Evolutionary conservation across 495 filamentous ascomycete species (phyloP), one percentile per base, ranked within the genome.

Genomic region (Neurospora sp.): DNA sequence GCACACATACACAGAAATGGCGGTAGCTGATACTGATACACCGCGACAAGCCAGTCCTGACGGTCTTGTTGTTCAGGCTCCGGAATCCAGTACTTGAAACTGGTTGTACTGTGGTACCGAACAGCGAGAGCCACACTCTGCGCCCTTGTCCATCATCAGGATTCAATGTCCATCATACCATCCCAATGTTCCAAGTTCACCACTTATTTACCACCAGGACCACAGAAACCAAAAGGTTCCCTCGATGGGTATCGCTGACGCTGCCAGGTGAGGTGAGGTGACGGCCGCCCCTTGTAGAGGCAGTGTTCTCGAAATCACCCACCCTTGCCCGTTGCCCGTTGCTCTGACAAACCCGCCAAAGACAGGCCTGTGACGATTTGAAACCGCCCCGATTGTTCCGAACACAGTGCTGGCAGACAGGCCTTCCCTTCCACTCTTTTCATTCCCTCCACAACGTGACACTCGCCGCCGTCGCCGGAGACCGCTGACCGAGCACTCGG

Each of bases 301-400:
- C 48, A 59, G n/a, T 59, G 48, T 59, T 59, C 48, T 59, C 48
- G 48, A 59, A 59, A 27, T 27, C 45, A 10, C 45, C 45, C 4
- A 37, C 5, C 45, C 20, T 27, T 27, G 45, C n/a, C 45, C 45
- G 9, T 53, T n/a, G 42, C 20, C 20, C 4, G 53, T 3, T 61
- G 53, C 48, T 16, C 22, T 59, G 48, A 27, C 22, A 31, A 16
- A 27, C 20, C 45, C 20, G 20, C 9, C 45, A 61, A 27, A 14
- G 20, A 31, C 53, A 61, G 22, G 35, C 70, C 59, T 48, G 73
- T 48, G 73, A 42, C 38, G 31, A 14, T 65, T 74, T 74, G 73
- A 74, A 74, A 74, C 73, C 35, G 35, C 35, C 35, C 35, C 70
- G 73, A 74, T 69, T 40, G 70, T 72, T 74, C 73, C 73, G 73